A percentile compares a stretch with the other conserved stretches of the same genome.
phyloP scores from a whole-genome alignment of 2,329 filamentous ascomycete genomes.

The Alternaria angustiovoidea region DNA sequence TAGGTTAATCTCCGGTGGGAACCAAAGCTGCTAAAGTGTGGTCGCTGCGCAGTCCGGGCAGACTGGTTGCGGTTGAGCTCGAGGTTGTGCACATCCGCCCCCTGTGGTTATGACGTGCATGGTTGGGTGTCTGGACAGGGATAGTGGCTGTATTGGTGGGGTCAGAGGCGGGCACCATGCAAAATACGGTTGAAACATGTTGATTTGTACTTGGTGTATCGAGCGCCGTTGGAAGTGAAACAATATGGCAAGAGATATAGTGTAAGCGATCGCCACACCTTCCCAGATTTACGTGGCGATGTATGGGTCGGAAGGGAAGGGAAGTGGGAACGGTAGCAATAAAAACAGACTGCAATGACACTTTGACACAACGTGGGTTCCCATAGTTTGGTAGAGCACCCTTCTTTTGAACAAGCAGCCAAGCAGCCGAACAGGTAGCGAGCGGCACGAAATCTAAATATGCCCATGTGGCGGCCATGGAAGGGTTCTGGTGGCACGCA shows the following conservation, averaged over 20 bases:
- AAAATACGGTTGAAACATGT: conserved; percentile 14
- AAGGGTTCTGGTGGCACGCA: conserved; percentile 30
- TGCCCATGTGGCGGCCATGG: conserved; percentile 26
- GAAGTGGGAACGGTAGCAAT: neutral
- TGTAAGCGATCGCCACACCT: neutral
- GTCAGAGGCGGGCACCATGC: conserved; percentile 1
- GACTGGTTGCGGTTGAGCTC: neutral
- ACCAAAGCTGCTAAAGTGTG: neutral
- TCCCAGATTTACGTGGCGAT: neutral
- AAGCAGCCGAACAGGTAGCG: neutral
- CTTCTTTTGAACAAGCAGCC: conserved; percentile 3
- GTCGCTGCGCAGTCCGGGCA: neutral
- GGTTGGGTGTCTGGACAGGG: conserved; percentile 3
- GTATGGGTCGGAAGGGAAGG: neutral
- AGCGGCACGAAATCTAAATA: conserved; percentile 10
- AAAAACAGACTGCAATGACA: conserved; percentile 1
- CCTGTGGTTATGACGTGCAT: conserved; percentile 9
- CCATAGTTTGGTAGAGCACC: conserved; percentile 1
- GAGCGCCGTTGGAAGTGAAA: conserved; percentile 7
- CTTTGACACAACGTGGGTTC: conserved; percentile 5
- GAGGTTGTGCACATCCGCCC: neutral
- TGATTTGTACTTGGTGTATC: conserved; percentile 3
- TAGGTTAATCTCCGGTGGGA: conserved; percentile 12
- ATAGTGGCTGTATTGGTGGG: conserved; percentile 1
- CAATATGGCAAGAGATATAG: conserved; percentile 1